Evolutionary conservation across 371 early-diverging fungal species (phyloP).

Genomic region (Saksenaea vasiformis): DNA sequence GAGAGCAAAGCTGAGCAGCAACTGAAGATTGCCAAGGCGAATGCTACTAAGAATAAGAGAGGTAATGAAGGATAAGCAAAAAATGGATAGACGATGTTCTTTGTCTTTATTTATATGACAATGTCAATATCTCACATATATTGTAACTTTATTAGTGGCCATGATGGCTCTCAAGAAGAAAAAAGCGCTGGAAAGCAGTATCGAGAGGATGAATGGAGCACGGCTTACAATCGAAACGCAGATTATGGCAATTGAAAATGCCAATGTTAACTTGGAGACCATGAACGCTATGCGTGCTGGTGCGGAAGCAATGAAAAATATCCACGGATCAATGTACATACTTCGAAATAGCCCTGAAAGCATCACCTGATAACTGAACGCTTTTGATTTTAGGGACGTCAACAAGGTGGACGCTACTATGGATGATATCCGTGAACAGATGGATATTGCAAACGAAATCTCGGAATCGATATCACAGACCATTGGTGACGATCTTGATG

Average conservation of each 20-base stretch:
- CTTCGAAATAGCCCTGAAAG: neutral
- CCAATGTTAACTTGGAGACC: conserved; percentile 94
- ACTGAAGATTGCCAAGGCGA: conserved; percentile 82
- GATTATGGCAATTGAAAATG: conserved; percentile 94
- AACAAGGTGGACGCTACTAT: conserved; percentile 94
- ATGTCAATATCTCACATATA: neutral
- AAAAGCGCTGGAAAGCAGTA: conserved; percentile 82
- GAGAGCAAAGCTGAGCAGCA: conserved; percentile 89
- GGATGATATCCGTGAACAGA: conserved; percentile 97
- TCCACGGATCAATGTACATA: conserved; percentile 89
- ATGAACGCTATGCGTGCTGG: conserved; percentile 96
- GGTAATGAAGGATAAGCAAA: conserved; percentile 48
- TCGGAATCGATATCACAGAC: conserved; percentile 94
- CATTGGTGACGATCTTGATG: conserved; percentile 88
- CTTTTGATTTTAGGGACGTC: conserved; percentile 73
- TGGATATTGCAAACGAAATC: conserved; percentile 95
- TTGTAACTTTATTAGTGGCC: conserved; percentile 60
- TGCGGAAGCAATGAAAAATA: conserved; percentile 91
- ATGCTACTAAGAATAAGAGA: conserved; percentile 93
- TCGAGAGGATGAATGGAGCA: conserved; percentile 88
- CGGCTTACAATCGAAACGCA: conserved; percentile 94
- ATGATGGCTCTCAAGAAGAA: conserved; percentile 95
- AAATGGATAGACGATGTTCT: neutral
- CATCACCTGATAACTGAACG: neutral
- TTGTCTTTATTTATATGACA: neutral